Evolutionary conservation across 1,139 yeast species (phyloP), one percentile per base, ranked within the genome.

Genomic region (Blastobotrys buckinghamii): DNA sequence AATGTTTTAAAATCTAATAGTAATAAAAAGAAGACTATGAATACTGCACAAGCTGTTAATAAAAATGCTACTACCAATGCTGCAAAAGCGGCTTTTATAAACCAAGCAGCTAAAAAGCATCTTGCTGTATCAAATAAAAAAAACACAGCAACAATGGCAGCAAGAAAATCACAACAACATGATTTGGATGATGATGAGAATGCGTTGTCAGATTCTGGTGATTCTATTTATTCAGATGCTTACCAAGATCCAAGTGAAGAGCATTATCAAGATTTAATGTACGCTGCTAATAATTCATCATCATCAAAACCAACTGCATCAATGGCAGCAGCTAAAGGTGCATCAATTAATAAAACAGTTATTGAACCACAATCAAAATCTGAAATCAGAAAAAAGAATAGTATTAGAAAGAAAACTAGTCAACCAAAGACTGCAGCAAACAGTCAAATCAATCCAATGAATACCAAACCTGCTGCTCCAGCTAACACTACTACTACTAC

Each of bases 221-320:
- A 57, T 33, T 60, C 64, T 1, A 57, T 59, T 20, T 59, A 59
- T 41, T 59, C 63, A 9, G 63, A 59, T 35, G 62, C 62, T 10
- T 54, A 51, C 40, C 61, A 56, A 39, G 57, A 54, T 29, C 53
- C 36, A 27, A 27, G 29, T 47, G 30, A 52, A 42, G n/a, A n/a
- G n/a, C 38, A 44, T 16, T 32, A 16, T 24, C 41, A 34, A 34
- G 46, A 35, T 20, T 27, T 33, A 32, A 47, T 32, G 42, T 42
- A 29, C 22, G 49, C 15, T 9, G 29, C 27, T 40, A 34, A 32
- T 12, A 20, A 41, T 20, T 34, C 3, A 34, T 8, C 5, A 10
- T 15, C 8, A 12, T 17, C 13, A 19, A 41, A 40, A 10, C 4
- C 6, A 17, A 13, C 37, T 12, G 32, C 44, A 19, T 22, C 26